Evolutionary conservation across 2,329 filamentous ascomycete species (phyloP).

Genomic region (Fusarium acutatum): DNA sequence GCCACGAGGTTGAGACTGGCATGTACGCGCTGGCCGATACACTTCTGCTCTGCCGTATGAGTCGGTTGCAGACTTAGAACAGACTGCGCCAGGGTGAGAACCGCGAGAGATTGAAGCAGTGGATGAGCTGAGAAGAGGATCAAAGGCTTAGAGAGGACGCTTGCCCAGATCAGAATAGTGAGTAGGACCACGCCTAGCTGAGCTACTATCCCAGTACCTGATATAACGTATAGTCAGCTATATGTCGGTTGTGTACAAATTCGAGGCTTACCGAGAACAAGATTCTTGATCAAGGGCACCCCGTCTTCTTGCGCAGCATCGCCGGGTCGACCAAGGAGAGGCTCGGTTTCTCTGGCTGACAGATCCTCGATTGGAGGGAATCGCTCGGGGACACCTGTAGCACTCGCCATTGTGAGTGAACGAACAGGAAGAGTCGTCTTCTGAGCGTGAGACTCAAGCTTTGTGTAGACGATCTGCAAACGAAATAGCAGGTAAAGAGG

Average conservation of each 20-base stretch:
- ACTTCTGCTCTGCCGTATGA: constrained; percentile 78
- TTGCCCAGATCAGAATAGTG: constrained; percentile 78
- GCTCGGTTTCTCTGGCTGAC: constrained; percentile 51
- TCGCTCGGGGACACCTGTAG: constrained; percentile 70
- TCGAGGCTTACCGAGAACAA: constrained; percentile 71
- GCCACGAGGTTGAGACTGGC: constrained; percentile 74
- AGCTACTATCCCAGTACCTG: constrained; percentile 83
- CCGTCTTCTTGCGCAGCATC: constrained; percentile 76
- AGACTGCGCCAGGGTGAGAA: constrained; percentile 80
- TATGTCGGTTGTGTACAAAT: background rate
- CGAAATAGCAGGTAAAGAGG: background rate
- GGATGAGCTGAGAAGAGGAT: constrained; percentile 92
- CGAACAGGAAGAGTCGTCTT: background rate
- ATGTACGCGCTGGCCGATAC: constrained; percentile 68
- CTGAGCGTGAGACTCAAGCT: background rate
- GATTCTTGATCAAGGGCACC: constrained; percentile 72
- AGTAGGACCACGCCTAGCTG: constrained; percentile 83
- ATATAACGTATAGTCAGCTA: background rate
- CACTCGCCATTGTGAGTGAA: constrained; percentile 67
- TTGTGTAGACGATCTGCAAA: background rate
- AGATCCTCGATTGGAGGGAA: constrained; percentile 39
- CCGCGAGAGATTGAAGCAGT: constrained; percentile 71
- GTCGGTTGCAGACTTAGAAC: constrained; percentile 90
- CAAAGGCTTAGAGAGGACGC: constrained; percentile 73
- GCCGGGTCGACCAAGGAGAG: constrained; percentile 65